These are phyloP conservation scores for Madurella fahalii DNA, from an alignment of 2,329 filamentous ascomycete species.

Conservation along the genomic window DNA sequence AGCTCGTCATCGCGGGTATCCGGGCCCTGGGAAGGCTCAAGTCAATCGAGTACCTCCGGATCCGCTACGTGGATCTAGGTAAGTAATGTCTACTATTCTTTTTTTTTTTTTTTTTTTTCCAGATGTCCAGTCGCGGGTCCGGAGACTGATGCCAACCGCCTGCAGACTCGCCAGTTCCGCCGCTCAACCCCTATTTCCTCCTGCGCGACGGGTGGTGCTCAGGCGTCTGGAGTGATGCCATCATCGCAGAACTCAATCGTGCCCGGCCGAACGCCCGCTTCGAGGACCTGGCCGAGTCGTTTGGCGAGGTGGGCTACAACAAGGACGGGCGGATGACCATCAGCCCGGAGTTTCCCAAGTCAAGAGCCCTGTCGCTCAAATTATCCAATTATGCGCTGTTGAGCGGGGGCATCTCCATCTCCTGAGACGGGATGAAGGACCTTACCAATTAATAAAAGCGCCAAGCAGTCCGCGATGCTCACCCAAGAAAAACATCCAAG, in stretches of 20 bases:
- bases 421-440: constrained; percentile 19
- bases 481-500: no score
- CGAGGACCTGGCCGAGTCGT: constrained; percentile 59
- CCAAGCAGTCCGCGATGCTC: no score
- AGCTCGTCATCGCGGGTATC: constrained; percentile 61
- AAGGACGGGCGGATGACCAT: constrained; percentile 58
- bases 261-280: constrained; percentile 57
- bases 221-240: constrained; percentile 68
- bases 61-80: constrained; percentile 71
- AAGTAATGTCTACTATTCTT: constrained; percentile 25
- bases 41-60: constrained; percentile 60
- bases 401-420: constrained; percentile 36
- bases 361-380: constrained; percentile 53
- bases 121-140: neutral
- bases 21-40: constrained; percentile 56
- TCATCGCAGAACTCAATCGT: constrained; percentile 56
- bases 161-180: constrained; percentile 63
- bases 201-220: constrained; percentile 57
- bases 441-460: neutral
- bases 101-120: neutral
- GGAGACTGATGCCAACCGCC: neutral
- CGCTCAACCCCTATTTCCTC: constrained; percentile 69
- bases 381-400: constrained; percentile 54
- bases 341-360: constrained; percentile 51
- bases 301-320: constrained; percentile 55